A percentile compares a stretch with the other conserved stretches of the same genome.
These are phyloP conservation scores for Gossypium bickii DNA, from an alignment of 345 rosid species.

Conservation along the genomic window DNA sequence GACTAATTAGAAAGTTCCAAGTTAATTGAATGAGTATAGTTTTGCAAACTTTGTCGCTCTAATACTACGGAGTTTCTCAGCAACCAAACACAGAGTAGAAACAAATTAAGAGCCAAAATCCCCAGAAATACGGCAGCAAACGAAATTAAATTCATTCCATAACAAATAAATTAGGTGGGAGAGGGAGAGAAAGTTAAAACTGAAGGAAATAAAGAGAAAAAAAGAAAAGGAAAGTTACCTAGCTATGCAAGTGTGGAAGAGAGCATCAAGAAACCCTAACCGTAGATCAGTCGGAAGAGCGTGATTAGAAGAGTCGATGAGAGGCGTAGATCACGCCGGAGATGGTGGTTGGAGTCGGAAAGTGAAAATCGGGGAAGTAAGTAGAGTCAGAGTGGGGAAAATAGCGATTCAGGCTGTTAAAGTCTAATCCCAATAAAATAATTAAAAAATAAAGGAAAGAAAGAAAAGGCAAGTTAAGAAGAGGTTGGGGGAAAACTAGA, in stretches of 20 bases:
- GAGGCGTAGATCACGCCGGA: constrained; percentile 33
- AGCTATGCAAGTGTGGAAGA: constrained; percentile 19
- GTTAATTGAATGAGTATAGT: neutral
- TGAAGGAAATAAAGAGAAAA: neutral
- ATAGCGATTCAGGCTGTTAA: constrained; percentile 4
- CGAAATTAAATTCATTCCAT: constrained; percentile 8
- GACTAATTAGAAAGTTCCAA: too few relatives aligned
- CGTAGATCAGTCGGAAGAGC: constrained; percentile 12
- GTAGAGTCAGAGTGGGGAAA: constrained; percentile 16
- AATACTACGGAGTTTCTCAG: constrained; percentile 25
- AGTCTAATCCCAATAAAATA: neutral
- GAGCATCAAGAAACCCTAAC: constrained; percentile 19
- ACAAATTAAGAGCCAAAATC: constrained; percentile 19
- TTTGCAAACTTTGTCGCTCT: neutral
- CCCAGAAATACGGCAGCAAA: neutral
- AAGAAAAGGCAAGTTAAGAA: neutral
- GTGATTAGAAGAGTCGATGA: constrained; percentile 23
- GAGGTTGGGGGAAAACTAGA: neutral
- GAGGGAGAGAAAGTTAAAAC: neutral
- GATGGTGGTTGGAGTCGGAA: constrained; percentile 9
- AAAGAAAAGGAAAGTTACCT: constrained; percentile 13
- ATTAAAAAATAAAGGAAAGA: constrained; percentile 16
- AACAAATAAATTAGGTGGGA: neutral
- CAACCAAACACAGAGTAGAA: constrained; percentile 25
- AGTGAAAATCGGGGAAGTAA: neutral